Conservation (phyloP, 1,284 basidiomycete genomes). For the Malassezia slooffiae region DNA sequence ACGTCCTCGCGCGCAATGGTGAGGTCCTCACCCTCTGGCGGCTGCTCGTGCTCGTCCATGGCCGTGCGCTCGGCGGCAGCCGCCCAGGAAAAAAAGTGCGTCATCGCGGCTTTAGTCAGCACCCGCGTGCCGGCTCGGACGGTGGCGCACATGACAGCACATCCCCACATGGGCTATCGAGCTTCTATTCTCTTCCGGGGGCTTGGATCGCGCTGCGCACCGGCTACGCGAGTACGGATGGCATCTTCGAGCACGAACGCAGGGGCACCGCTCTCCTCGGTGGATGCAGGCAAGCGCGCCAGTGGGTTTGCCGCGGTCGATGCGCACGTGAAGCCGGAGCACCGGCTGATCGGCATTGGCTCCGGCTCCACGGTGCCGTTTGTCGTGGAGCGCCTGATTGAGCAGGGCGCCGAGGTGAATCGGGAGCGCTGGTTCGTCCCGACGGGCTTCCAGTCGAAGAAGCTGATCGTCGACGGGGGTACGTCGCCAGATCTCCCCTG, state of each 20-base stretch:
- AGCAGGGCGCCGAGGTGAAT: constrained; percentile 70
- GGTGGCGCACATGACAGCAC: too few relatives aligned
- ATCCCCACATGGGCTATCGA: too few relatives aligned
- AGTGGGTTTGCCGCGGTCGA: constrained; percentile 94
- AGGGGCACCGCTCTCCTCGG: too few relatives aligned
- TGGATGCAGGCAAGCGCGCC: constrained; percentile 62
- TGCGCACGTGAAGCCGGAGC: constrained; percentile 67
- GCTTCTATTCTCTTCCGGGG: too few relatives aligned
- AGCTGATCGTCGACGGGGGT: constrained; percentile 70
- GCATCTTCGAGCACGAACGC: too few relatives aligned
- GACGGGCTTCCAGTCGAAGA: constrained; percentile 81
- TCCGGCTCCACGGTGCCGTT: constrained; percentile 84
- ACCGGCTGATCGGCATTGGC: constrained; percentile 58
- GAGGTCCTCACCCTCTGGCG: constrained; percentile 7
- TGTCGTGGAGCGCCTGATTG: constrained; percentile 84
- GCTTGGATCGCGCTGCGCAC: too few relatives aligned
- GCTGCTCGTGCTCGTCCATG: constrained; percentile 4
- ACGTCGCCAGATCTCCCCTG: too few relatives aligned
- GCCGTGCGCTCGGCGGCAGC: background rate
- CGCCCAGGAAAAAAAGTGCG: constrained; percentile 2
- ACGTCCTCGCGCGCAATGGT: constrained; percentile 15
- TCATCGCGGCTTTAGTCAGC: background rate
- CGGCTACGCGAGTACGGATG: too few relatives aligned
- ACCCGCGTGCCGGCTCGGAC: too few relatives aligned
- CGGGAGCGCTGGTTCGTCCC: constrained; percentile 49